A percentile compares a stretch with the other conserved stretches of the same genome.
phyloP scores from a whole-genome alignment of 2,329 filamentous ascomycete species.

The Nothomitra cinnamomea region DNA sequence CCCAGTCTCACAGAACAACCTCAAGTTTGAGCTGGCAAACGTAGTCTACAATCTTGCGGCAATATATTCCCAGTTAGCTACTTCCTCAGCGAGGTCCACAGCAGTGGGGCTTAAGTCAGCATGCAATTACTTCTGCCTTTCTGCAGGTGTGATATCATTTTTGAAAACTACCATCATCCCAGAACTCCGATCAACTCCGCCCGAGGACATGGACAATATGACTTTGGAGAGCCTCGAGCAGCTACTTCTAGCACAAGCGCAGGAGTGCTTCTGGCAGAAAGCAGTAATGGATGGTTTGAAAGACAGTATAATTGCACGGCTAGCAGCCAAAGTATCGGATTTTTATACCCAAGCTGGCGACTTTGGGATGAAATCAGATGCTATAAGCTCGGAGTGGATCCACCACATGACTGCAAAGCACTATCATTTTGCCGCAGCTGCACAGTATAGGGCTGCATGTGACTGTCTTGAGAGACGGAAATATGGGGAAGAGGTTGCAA shows the following conservation, averaged over 20 bases:
- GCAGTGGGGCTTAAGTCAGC: slow-evolving; percentile 74
- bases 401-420: slow-evolving; percentile 96
- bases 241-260: slow-evolving; percentile 77
- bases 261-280: slow-evolving; percentile 98
- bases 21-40: slow-evolving; percentile 76
- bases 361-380: slow-evolving; percentile 72
- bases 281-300: slow-evolving; percentile 88
- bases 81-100: slow-evolving; percentile 58
- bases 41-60: slow-evolving; percentile 85
- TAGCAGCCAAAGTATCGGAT: slow-evolving; percentile 82
- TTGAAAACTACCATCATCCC: slow-evolving; percentile 62
- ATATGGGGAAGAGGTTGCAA: slow-evolving; percentile 88
- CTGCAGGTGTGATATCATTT: slow-evolving; percentile 69
- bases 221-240: slow-evolving; percentile 72
- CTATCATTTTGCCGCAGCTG: slow-evolving; percentile 89
- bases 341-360: slow-evolving; percentile 75
- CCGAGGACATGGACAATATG: slow-evolving; percentile 87
- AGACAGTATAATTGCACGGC: slow-evolving; percentile 77
- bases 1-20: slow-evolving; percentile 42
- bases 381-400: slow-evolving; percentile 88
- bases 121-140: slow-evolving; percentile 75
- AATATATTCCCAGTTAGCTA: slow-evolving; percentile 82
- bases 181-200: slow-evolving; percentile 66
- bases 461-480: slow-evolving; percentile 86
- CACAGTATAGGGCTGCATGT: slow-evolving; percentile 79